Evolutionary conservation across 768 basidiomycete genomes (phyloP).

Genomic region (Lentinula edodes): DNA sequence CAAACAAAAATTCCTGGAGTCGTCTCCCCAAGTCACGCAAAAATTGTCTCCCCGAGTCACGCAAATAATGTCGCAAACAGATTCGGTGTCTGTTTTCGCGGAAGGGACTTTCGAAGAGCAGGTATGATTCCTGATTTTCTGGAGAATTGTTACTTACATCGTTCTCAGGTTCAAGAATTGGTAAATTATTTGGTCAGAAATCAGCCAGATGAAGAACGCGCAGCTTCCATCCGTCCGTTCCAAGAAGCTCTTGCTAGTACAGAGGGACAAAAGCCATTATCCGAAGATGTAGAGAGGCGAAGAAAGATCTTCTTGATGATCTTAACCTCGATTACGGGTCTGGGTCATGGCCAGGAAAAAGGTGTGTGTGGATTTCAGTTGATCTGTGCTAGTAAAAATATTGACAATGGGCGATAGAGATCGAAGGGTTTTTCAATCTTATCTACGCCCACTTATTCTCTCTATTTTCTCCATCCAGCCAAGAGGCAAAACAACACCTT

Average conservation of each 20-base stretch:
- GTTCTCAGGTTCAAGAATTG: conserved; percentile 65
- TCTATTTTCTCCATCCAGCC: conserved; percentile 48
- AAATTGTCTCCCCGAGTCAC: background rate
- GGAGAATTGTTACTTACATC: conserved; percentile 1
- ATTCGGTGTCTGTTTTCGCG: conserved; percentile 79
- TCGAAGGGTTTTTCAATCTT: conserved; percentile 86
- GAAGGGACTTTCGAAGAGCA: conserved; percentile 90
- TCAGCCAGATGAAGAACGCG: conserved; percentile 63
- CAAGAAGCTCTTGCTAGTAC: conserved; percentile 49
- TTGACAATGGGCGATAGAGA: conserved; percentile 39
- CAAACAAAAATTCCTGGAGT: conserved; percentile 18
- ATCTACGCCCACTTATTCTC: conserved; percentile 67
- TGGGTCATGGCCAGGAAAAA: conserved; percentile 76
- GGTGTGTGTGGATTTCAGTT: conserved; percentile 43
- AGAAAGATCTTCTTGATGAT: conserved; percentile 55
- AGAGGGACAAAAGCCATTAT: conserved; percentile 47
- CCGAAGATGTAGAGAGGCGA: conserved; percentile 48
- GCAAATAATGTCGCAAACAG: conserved; percentile 55
- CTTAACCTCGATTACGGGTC: conserved; percentile 52
- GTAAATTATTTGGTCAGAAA: conserved; percentile 67
- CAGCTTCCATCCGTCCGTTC: conserved; percentile 59
- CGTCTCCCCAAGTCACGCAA: background rate
- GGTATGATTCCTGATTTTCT: conserved; percentile 31
- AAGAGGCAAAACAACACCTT: conserved; percentile 50
- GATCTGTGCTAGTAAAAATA: background rate